phyloP scores from a whole-genome alignment of 1,139 yeast genomes.

The Yamadazyma epiphylla region DNA sequence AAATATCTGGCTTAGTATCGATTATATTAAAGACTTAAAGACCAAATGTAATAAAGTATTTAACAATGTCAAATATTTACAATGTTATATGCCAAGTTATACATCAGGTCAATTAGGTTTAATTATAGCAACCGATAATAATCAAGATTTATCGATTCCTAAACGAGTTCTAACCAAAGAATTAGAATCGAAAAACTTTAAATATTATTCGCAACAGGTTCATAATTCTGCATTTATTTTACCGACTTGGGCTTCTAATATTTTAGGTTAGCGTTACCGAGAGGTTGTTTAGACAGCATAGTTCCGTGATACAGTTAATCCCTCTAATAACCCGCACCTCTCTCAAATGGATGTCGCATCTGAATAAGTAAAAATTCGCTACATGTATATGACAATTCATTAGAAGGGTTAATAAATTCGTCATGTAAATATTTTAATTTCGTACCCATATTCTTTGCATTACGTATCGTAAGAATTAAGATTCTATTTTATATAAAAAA shows the following conservation, averaged over 20 bases:
- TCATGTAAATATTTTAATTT: too few relatives aligned
- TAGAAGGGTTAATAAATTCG: too few relatives aligned
- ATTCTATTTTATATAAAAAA: too few relatives aligned
- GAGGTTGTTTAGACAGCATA: background rate
- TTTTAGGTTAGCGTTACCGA: background rate
- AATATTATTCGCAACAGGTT: constrained; percentile 69
- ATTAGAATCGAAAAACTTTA: constrained; percentile 51
- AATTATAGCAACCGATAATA: constrained; percentile 65
- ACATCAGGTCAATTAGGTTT: constrained; percentile 96
- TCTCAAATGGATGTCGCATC: too few relatives aligned
- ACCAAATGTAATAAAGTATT: constrained; percentile 67
- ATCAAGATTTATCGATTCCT: constrained; percentile 53
- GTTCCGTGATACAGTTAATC: background rate
- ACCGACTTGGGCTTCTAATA: constrained; percentile 71
- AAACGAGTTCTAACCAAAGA: constrained; percentile 38
- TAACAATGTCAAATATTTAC: constrained; percentile 71
- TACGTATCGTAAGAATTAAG: too few relatives aligned
- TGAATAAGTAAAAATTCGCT: too few relatives aligned
- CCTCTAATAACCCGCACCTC: too few relatives aligned
- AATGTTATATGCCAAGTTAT: constrained; percentile 90
- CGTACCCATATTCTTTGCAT: too few relatives aligned
- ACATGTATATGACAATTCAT: too few relatives aligned
- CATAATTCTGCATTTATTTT: constrained; percentile 80
- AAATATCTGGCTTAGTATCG: constrained; percentile 84
- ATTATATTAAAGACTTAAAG: constrained; percentile 58